These are phyloP conservation scores for Didymella arachidicola DNA, from an alignment of 2,329 filamentous ascomycete genomes.

Conservation along the genomic window DNA sequence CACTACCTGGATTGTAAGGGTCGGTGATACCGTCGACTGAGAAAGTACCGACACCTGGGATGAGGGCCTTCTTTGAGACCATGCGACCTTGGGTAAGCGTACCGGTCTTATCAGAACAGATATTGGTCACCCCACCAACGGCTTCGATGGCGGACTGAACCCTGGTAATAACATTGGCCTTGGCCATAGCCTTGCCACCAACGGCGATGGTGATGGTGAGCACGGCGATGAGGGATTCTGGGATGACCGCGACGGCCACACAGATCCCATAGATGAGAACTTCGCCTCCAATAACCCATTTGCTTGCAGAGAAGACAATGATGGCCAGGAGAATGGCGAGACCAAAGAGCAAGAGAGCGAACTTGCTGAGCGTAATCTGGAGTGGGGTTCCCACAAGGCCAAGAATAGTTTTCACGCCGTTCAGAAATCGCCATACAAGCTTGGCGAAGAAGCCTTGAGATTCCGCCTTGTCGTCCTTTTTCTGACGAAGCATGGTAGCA, in stretches of 20 bases:
- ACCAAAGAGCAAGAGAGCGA: constrained; percentile 81
- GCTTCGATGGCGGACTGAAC: constrained; percentile 52
- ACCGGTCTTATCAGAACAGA: constrained; percentile 53
- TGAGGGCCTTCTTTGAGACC: constrained; percentile 50
- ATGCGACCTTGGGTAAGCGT: constrained; percentile 53
- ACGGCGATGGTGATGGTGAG: constrained; percentile 70
- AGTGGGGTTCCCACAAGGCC: constrained; percentile 81
- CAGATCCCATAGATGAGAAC: constrained; percentile 59
- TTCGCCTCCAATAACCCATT: constrained; percentile 52
- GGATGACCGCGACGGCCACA: constrained; percentile 58
- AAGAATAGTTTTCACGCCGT: constrained; percentile 60
- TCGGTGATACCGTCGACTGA: constrained; percentile 46
- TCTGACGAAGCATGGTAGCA: constrained; percentile 70
- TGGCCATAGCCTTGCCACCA: constrained; percentile 53
- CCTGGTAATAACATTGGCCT: constrained; percentile 52
- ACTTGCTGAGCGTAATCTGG: constrained; percentile 83
- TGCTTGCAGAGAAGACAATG: constrained; percentile 72
- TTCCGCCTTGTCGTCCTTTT: constrained; percentile 58
- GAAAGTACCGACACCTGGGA: constrained; percentile 46
- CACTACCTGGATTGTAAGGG: constrained; percentile 48
- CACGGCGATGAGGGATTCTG: constrained; percentile 67
- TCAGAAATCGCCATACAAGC: constrained; percentile 42
- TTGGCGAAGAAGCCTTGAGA: constrained; percentile 57
- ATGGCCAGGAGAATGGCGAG: constrained; percentile 75
- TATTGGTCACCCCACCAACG: constrained; percentile 53